Evolutionary conservation across 441 rosid genomes (phyloP), one percentile per base, ranked within the genome.

Genomic region (Eutrema salsugineum): DNA sequence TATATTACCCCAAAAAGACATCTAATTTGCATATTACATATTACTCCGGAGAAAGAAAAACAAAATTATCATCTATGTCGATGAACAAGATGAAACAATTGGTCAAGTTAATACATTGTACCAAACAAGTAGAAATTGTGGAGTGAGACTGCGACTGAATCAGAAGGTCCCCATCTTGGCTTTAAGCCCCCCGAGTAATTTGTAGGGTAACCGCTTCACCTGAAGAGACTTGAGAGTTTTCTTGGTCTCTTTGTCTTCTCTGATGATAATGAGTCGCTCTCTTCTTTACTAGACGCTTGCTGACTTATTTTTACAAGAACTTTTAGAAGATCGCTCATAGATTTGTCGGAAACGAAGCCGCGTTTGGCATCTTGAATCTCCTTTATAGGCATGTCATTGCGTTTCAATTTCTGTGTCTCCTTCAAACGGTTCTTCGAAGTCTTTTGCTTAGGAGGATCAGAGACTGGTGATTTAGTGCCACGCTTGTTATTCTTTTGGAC

Each of bases 151-250:
- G 58, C 8, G 28, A 48, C n/a, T 39, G 27, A 32, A 15, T 24
- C 35, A n/a, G 43, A 66, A 35, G 68, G 50, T 61, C 17, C 19
- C 15, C n/a, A 12, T 7, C 44, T 39, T 39, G 56, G 8, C 38
- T 65, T 39, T 1, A 28, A 11, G 16, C 30, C 30, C 9, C 30
- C 28, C 24, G n/a, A n/a, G n/a, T n/a, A n/a, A n/a, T 20, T 16
- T 1, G 1, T 49, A 66, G 6, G 30, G 20, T 6, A 17, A 59
- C 24, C 17, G 19, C 22, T 65, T 70, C 43, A 77, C 46, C 19
- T 71, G 63, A 77, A 77, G 1, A 77, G 80, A 44, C 72, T 65
- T 65, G 80, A 77, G 68, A 77, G 80, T 9, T 51, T 77, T 58
- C 28, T 59, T 14, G 58, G 51, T 43, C 19, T 65, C 43, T 57